Conservation (phyloP, 352 stramenopile species). For the Globisporangium megalacanthum region DNA sequence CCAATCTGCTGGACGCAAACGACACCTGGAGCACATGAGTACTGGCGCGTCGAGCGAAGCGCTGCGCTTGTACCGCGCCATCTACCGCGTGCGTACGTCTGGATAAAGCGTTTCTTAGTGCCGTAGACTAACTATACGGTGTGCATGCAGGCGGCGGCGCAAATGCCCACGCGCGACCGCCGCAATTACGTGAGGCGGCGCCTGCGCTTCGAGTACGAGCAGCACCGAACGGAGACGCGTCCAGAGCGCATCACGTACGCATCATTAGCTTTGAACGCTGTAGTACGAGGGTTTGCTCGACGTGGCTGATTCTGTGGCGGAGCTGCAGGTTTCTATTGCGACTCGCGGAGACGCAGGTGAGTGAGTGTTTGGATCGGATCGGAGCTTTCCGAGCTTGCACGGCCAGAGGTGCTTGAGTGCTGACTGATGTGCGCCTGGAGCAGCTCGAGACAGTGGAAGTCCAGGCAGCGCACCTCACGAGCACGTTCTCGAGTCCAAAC, state of each 20-base stretch:
- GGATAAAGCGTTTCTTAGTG: not conserved
- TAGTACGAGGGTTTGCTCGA: not conserved
- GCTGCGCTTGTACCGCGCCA: constrained; percentile 62
- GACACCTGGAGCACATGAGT: not conserved
- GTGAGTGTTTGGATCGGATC: not conserved
- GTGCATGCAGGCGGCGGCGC: constrained; percentile 35
- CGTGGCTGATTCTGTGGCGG: not conserved
- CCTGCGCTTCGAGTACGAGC: constrained; percentile 66
- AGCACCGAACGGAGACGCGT: constrained; percentile 45
- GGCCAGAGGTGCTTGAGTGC: not conserved
- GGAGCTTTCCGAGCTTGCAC: not conserved
- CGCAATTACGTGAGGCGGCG: constrained; percentile 59
- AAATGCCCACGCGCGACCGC: constrained; percentile 65
- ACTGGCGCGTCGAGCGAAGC: constrained; percentile 20
- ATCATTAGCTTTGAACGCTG: too few species aligned
- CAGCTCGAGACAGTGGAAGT: constrained; percentile 72
- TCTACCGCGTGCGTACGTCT: constrained; percentile 53
- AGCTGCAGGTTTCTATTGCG: constrained; percentile 31
- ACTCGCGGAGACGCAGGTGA: constrained; percentile 59
- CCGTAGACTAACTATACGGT: not conserved
- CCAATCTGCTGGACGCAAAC: too few species aligned
- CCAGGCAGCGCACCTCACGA: constrained; percentile 53
- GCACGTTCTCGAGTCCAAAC: constrained; percentile 56
- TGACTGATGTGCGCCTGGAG: not conserved
- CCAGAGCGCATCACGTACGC: constrained; percentile 51